Evolutionary conservation across 2,329 filamentous ascomycete genomes (phyloP).

Genomic region (Colletotrichum sidae): DNA sequence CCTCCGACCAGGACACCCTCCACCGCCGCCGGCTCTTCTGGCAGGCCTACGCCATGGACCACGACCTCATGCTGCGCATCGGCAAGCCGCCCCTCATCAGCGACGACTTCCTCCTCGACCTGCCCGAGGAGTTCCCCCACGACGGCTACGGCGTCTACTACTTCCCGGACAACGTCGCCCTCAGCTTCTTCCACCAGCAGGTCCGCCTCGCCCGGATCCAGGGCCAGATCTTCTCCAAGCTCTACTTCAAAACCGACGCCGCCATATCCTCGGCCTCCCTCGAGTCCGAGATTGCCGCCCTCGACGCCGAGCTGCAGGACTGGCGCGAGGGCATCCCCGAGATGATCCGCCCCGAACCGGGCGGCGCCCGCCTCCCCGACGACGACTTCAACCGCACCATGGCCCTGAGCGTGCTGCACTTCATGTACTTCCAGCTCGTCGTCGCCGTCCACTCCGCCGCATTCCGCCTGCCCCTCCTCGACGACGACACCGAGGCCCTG

Average conservation of each 20-base stretch:
- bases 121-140: slow-evolving; percentile 5
- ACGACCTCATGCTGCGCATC: slow-evolving; percentile 18
- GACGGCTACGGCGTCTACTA: slow-evolving; percentile 9
- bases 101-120: slow-evolving; percentile 14
- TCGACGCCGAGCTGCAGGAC: slow-evolving; percentile 10
- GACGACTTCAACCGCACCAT: neutral
- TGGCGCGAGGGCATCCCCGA: slow-evolving; percentile 13
- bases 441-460: slow-evolving; percentile 17
- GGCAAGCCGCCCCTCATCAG: slow-evolving; percentile 13
- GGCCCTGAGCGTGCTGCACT: slow-evolving; percentile 7
- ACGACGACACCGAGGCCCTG: neutral
- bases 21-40: slow-evolving; percentile 9
- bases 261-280: neutral
- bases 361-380: neutral
- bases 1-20: neutral
- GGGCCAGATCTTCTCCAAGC: slow-evolving; percentile 4
- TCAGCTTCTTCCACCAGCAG: slow-evolving; percentile 11
- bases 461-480: slow-evolving; percentile 4
- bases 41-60: slow-evolving; percentile 10
- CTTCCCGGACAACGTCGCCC: neutral
- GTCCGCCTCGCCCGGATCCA: slow-evolving; percentile 7
- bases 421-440: slow-evolving; percentile 15
- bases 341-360: neutral
- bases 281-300: neutral
- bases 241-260: neutral